Evolutionary conservation across 164 flowering plant genomes (phyloP), one percentile per base, ranked within the genome.

Genomic region (Tetracentron sinense): DNA sequence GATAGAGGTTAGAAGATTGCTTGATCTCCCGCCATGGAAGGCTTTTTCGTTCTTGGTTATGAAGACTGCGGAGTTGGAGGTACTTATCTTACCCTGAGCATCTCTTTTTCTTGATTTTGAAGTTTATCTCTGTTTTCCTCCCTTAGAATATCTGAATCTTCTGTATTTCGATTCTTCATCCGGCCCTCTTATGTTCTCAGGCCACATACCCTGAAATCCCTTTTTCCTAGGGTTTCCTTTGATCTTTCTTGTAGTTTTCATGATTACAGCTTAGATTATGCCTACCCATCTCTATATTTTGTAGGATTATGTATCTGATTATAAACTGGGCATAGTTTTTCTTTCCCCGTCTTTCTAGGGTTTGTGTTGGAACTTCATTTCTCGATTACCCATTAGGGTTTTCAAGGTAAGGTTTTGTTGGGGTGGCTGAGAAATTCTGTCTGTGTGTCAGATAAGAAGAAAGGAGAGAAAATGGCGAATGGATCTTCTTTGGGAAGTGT

Each of bases 401-500:
- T 62, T n/a, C n/a, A 53, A 49, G 54, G 48, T 50, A 56, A 28
- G 29, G 25, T 23, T 15, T 59, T 44, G 56, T 56, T 28, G 52
- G 27, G 33, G 7, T 62, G 7, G 27, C 8, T 42, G 17, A 56
- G 35, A 35, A 28, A 57, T 33, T 54, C 29, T 23, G 7, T 28
- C 7, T 46, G 23, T 27, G 30, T 31, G 21, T 33, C 48, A 47
- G 63, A 47, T 17, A 70, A 25, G n/a, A 77, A 74, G 79, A 75
- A 73, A 60, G 81, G 74, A 26, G 77, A 73, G 60, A 75, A 54
- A 60, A 67, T 75, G 71, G 73, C 71, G 2, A 83, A 71, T 66
- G 79, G 75, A 54, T 50, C 77, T 11, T 78, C 82, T 6, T 65
- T 81, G 23, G 85, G 84, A 17, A 75, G 68, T 72, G 67, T 67